These are phyloP conservation scores for Chalciporus chontae DNA, from an alignment of 768 basidiomycete species.

Conservation along the genomic window DNA sequence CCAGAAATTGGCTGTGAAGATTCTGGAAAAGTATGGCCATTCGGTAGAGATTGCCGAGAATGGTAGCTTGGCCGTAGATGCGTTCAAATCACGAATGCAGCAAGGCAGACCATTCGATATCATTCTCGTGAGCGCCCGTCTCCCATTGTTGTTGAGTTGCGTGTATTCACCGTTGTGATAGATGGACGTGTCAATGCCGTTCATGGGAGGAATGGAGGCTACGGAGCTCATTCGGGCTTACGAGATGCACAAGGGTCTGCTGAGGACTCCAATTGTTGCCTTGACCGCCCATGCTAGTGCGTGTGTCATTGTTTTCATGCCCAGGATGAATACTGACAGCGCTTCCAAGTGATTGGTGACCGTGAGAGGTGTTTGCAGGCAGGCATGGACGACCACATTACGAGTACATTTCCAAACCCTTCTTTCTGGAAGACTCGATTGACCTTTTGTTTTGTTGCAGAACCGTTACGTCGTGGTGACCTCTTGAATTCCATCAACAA, in stretches of 20 bases:
- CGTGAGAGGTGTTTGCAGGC: conserved; percentile 71
- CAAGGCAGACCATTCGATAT: conserved; percentile 82
- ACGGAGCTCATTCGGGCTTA: conserved; percentile 87
- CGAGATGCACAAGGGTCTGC: conserved; percentile 67
- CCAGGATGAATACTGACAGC: conserved; percentile 7
- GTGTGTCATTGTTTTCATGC: conserved; percentile 32
- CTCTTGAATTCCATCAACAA: conserved; percentile 80
- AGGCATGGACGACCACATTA: conserved; percentile 83
- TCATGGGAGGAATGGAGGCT: conserved; percentile 99
- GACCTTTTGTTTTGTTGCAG: conserved; percentile 34
- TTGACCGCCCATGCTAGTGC: conserved; percentile 94
- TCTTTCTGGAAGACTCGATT: not conserved
- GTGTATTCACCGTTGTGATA: conserved; percentile 30
- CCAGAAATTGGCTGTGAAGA: conserved; percentile 94
- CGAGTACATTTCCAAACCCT: conserved; percentile 47
- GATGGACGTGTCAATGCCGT: conserved; percentile 99
- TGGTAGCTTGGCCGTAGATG: conserved; percentile 89
- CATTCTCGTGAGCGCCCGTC: conserved; percentile 66
- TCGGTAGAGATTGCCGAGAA: conserved; percentile 97
- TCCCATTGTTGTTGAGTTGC: not conserved
- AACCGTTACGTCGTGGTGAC: conserved; percentile 76
- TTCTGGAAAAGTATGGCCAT: conserved; percentile 94
- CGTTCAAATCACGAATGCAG: conserved; percentile 75
- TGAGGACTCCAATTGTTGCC: conserved; percentile 89
- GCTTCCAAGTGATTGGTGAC: conserved; percentile 76